These are phyloP conservation scores for Penicillium crustosum DNA, from an alignment of 2,329 filamentous ascomycete genomes.

Conservation along the genomic window DNA sequence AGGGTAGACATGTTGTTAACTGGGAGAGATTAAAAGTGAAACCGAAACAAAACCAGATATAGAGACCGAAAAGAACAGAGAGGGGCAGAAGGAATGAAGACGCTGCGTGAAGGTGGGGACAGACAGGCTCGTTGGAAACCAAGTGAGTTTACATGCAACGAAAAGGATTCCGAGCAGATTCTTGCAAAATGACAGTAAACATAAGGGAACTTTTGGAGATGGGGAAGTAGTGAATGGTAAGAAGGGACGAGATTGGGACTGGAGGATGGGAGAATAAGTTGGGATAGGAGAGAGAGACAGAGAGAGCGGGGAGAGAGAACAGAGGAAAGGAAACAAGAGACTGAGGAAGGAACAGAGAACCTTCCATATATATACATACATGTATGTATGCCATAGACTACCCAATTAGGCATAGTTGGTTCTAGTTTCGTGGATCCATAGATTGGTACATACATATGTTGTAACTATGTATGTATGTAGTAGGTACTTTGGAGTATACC, in stretches of 20 bases:
- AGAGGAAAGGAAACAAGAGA: not conserved
- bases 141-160: constrained; percentile 27
- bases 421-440: not conserved
- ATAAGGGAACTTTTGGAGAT: constrained; percentile 16
- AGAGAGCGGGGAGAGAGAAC: not conserved
- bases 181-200: constrained; percentile 24
- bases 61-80: constrained; percentile 4
- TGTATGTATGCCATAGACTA: not conserved
- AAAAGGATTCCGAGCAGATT: constrained; percentile 23
- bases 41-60: not conserved
- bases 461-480: too few species aligned
- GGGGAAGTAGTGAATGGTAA: constrained; percentile 3
- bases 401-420: constrained; percentile 3
- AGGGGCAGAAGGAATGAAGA: constrained; percentile 8
- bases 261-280: constrained; percentile 30
- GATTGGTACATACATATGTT: too few species aligned
- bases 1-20: constrained; percentile 31
- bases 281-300: constrained; percentile 2
- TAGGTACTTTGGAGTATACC: too few species aligned
- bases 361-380: not conserved
- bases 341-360: not conserved
- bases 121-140: constrained; percentile 14
- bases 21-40: constrained; percentile 1
- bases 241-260: constrained; percentile 4
- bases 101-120: constrained; percentile 4